Evolutionary conservation across 805 yeast species (phyloP).

Genomic region (Lipomyces sp.): DNA sequence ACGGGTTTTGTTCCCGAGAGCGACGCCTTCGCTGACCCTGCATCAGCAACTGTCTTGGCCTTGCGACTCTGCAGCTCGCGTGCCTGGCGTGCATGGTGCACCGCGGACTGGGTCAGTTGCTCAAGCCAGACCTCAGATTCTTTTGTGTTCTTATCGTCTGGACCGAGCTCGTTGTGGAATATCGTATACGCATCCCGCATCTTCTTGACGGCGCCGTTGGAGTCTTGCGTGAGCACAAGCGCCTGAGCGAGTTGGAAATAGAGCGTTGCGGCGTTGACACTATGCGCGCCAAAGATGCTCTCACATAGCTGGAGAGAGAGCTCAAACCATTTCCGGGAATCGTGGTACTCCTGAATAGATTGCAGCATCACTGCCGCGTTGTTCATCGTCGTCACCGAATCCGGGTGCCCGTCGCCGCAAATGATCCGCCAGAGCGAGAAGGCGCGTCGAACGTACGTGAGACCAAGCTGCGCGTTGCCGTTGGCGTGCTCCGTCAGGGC

Average conservation of each 20-base stretch:
- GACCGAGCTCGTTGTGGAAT: constrained; percentile 60
- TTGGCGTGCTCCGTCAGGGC: constrained; percentile 67
- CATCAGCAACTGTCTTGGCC: constrained; percentile 10
- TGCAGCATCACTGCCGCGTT: constrained; percentile 61
- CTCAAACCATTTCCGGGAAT: constrained; percentile 53
- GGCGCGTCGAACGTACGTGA: constrained; percentile 60
- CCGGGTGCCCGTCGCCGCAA: constrained; percentile 68
- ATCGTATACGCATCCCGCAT: constrained; percentile 55
- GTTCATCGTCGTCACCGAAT: constrained; percentile 58
- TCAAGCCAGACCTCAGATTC: constrained; percentile 65
- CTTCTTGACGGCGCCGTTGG: constrained; percentile 54
- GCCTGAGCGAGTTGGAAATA: constrained; percentile 68
- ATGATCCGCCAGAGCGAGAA: constrained; percentile 55
- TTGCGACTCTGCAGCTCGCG: constrained; percentile 32
- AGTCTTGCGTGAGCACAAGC: constrained; percentile 51
- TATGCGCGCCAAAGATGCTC: constrained; percentile 52
- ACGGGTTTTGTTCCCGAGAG: neutral
- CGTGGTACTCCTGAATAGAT: constrained; percentile 46
- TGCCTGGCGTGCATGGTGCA: constrained; percentile 46
- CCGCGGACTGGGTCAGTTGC: constrained; percentile 52
- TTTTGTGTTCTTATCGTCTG: constrained; percentile 60
- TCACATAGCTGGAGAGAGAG: constrained; percentile 52
- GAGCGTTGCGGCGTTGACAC: constrained; percentile 61
- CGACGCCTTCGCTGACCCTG: constrained; percentile 2
- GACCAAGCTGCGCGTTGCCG: constrained; percentile 56